Conservation (phyloP, 2,329 filamentous ascomycete species). For the Arthroderma sp. region DNA sequence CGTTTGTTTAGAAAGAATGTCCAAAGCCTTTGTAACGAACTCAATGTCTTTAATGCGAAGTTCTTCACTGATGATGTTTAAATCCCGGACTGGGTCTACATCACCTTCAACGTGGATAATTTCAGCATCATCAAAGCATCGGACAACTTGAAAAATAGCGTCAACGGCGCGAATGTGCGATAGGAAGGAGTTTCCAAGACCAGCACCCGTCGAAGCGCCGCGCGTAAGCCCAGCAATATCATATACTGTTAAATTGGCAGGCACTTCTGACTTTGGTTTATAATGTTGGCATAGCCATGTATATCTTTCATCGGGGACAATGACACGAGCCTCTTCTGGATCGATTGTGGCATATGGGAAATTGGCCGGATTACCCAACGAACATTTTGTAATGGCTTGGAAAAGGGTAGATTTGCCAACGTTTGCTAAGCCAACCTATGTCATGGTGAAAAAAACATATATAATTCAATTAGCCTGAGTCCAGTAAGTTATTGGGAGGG, state of each 20-base stretch:
- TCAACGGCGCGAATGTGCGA: conserved; percentile 97
- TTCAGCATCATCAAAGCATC: conserved; percentile 96
- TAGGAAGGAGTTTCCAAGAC: conserved; percentile 94
- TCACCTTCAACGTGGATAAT: conserved; percentile 99
- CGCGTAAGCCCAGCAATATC: conserved; percentile 95
- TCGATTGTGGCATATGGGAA: conserved; percentile 99
- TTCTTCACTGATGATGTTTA: conserved; percentile 95
- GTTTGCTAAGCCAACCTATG: conserved; percentile 90
- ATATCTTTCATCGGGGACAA: conserved; percentile 90
- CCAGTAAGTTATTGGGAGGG: conserved; percentile 17
- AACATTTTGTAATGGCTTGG: conserved; percentile 97
- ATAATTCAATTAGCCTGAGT: conserved; percentile 9
- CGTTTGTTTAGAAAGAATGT: conserved; percentile 87
- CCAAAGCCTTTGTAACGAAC: conserved; percentile 90
- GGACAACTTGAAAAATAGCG: conserved; percentile 93
- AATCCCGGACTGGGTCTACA: conserved; percentile 84
- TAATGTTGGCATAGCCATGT: conserved; percentile 95
- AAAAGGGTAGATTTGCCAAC: conserved; percentile 99
- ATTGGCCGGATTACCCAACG: conserved; percentile 96
- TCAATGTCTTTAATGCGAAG: conserved; percentile 96
- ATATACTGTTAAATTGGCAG: conserved; percentile 94
- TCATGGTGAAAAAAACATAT: conserved; percentile 7
- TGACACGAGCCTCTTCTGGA: conserved; percentile 91
- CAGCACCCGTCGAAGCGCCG: conserved; percentile 91
- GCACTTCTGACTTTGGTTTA: conserved; percentile 94